Evolutionary conservation across 176 grass and related monocot species (phyloP).

Genomic region (Ampelocalamus luodianensis): DNA sequence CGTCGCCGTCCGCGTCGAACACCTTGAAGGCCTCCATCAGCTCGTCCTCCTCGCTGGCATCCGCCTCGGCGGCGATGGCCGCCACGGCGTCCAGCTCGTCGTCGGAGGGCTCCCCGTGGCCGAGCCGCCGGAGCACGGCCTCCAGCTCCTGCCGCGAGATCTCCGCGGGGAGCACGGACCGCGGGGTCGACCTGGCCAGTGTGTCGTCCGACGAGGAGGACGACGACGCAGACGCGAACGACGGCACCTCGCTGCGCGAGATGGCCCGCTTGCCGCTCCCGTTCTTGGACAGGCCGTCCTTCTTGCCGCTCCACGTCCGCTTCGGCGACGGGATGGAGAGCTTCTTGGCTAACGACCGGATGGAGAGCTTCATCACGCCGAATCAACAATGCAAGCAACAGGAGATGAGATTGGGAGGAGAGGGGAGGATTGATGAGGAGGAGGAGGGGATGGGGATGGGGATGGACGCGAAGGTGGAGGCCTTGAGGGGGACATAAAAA

Average conservation of each 20-base stretch:
- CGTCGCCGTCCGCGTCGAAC: conserved; percentile 88
- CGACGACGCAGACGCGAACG: conserved; percentile 51
- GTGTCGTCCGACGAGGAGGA: conserved; percentile 53
- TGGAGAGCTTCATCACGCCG: conserved; percentile 72
- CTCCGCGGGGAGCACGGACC: conserved; percentile 63
- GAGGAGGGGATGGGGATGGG: background rate
- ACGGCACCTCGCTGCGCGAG: conserved; percentile 53
- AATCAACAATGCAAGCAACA: background rate
- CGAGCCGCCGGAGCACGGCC: conserved; percentile 74
- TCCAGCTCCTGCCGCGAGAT: conserved; percentile 83
- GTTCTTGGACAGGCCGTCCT: background rate
- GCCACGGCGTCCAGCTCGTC: conserved; percentile 76
- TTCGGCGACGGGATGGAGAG: conserved; percentile 56
- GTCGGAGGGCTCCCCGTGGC: conserved; percentile 59
- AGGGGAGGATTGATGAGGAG: background rate
- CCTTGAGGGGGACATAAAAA: conserved; percentile 46
- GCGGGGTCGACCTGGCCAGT: conserved; percentile 33
- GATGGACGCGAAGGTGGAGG: background rate
- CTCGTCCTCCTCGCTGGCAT: conserved; percentile 45
- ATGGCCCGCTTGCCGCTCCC: conserved; percentile 41
- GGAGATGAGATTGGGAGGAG: background rate
- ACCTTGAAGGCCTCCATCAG: conserved; percentile 82
- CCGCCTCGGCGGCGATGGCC: conserved; percentile 51
- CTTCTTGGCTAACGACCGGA: conserved; percentile 63
- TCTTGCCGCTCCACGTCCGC: conserved; percentile 18